Percentiles rank a stretch among this genome's conserved stretches.
Conservation (phyloP, 2,329 filamentous ascomycete genomes). For the Talaromyces verruculosus region DNA sequence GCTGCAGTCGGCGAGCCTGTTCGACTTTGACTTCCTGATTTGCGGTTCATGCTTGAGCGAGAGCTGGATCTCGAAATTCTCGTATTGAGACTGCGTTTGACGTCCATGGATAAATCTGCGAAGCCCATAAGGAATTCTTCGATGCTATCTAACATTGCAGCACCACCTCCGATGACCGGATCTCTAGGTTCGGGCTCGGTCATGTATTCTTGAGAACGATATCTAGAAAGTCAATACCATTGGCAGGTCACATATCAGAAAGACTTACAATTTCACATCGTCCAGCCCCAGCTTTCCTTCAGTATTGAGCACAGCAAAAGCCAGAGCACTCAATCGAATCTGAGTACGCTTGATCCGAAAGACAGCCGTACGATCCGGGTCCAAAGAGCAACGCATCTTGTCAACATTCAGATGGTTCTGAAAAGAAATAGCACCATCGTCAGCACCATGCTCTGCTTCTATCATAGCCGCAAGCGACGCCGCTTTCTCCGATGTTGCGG, state of each 20-base stretch:
- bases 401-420: slow-evolving; percentile 68
- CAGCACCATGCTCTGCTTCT: slow-evolving; percentile 56
- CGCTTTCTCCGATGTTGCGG: slow-evolving; percentile 59
- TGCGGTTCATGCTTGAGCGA: slow-evolving; percentile 10
- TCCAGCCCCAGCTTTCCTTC: slow-evolving; percentile 47
- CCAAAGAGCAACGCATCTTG: slow-evolving; percentile 67
- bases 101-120: slow-evolving; percentile 62
- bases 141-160: slow-evolving; percentile 78
- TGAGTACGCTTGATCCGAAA: slow-evolving; percentile 72
- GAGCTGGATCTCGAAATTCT: slow-evolving; percentile 39
- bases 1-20: neutral
- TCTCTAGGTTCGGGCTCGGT: slow-evolving; percentile 77
- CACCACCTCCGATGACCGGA: slow-evolving; percentile 73
- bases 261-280: slow-evolving; percentile 68
- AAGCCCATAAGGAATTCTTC: slow-evolving; percentile 78
- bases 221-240: slow-evolving; percentile 34
- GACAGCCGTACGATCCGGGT: slow-evolving; percentile 66
- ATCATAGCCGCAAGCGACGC: slow-evolving; percentile 58
- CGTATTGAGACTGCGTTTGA: slow-evolving; percentile 27
- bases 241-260: too few species aligned
- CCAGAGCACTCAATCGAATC: slow-evolving; percentile 68
- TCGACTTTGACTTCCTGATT: slow-evolving; percentile 5
- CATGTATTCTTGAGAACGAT: slow-evolving; percentile 66
- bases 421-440: slow-evolving; percentile 65
- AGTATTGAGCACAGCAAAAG: slow-evolving; percentile 32